These are phyloP conservation scores for Emergomyces pasteurianus DNA, from an alignment of 2,329 filamentous ascomycete genomes.

Conservation along the genomic window DNA sequence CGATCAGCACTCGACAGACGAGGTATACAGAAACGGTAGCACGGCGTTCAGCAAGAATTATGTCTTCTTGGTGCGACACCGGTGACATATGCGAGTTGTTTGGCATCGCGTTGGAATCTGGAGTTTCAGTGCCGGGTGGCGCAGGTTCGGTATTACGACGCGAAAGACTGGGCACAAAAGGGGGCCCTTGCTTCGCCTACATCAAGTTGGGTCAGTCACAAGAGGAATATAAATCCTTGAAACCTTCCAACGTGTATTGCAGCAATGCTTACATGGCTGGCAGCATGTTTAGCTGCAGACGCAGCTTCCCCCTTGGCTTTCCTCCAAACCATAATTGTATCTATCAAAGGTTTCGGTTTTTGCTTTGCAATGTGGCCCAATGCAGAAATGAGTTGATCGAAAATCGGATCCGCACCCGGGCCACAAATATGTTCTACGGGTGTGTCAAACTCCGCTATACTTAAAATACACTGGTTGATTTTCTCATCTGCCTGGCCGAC, in stretches of 20 bases:
- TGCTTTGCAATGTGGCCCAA: conserved; percentile 88
- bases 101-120: conserved; percentile 18
- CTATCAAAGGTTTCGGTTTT: conserved; percentile 88
- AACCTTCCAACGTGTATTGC: conserved; percentile 8
- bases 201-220: conserved; percentile 2
- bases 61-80: conserved; percentile 51
- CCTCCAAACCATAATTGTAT: conserved; percentile 96
- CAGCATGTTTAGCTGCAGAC: conserved; percentile 46
- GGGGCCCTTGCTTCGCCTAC: conserved; percentile 24
- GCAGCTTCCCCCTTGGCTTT: conserved; percentile 91
- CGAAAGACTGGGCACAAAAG: conserved; percentile 39
- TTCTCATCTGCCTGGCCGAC: conserved; percentile 95
- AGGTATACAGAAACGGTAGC: conserved; percentile 95
- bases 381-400: conserved; percentile 88
- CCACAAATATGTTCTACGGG: conserved; percentile 85
- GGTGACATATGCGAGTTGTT: conserved; percentile 20
- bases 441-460: conserved; percentile 67
- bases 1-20: conserved; percentile 81
- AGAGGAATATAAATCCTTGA: not conserved
- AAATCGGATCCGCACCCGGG: conserved; percentile 71
- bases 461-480: conserved; percentile 74
- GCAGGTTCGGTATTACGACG: conserved; percentile 65
- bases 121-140: conserved; percentile 33
- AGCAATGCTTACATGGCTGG: conserved; percentile 12
- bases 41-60: conserved; percentile 70